Percentiles rank a stretch among this genome's conserved stretches.
Evolutionary conservation across 108 stramenopile species (phyloP).

Genomic region (Pseudonitzschia multiseries): DNA sequence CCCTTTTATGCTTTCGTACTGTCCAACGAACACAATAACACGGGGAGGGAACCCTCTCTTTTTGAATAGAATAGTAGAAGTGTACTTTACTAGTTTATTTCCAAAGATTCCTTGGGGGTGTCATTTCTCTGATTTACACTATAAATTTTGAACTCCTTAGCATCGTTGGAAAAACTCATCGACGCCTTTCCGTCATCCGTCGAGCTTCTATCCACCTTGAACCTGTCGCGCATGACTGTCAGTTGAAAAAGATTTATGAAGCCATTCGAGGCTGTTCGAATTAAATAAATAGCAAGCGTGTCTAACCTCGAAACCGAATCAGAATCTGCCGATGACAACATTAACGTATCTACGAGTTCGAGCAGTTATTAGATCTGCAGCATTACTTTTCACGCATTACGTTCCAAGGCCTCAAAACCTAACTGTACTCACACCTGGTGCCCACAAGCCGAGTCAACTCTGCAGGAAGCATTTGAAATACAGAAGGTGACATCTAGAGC

Average conservation of each 20-base stretch:
- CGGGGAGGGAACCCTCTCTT: background rate
- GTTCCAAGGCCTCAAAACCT: too few species aligned
- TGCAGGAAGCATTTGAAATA: too few species aligned
- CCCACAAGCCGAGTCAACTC: too few species aligned
- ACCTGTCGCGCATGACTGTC: background rate
- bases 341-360: too few species aligned
- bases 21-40: background rate
- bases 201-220: background rate
- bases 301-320: background rate
- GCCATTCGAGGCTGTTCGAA: background rate
- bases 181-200: conserved; percentile 1
- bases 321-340: background rate
- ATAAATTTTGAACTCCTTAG: background rate
- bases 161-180: background rate
- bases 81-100: conserved; percentile 2
- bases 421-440: too few species aligned
- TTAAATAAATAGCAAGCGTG: background rate
- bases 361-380: too few species aligned
- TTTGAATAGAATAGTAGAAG: background rate
- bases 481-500: too few species aligned
- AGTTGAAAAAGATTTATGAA: background rate
- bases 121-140: background rate
- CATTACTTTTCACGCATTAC: too few species aligned
- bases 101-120: background rate
- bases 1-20: too few species aligned